phyloP scores from a whole-genome alignment of 306 rosid species.

The Quercus bicolor region DNA sequence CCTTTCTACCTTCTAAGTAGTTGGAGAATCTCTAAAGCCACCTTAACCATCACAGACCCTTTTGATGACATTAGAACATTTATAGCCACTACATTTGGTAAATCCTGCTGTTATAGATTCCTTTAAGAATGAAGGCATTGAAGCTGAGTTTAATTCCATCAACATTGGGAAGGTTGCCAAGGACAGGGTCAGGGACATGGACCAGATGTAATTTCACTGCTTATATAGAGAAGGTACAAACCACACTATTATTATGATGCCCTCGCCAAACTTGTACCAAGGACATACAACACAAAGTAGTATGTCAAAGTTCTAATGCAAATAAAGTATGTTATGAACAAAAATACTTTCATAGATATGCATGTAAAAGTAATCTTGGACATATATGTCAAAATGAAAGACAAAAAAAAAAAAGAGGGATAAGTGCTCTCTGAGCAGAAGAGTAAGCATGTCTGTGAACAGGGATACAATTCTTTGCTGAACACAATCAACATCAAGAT shows the following conservation, averaged over 20 bases:
- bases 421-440: background rate
- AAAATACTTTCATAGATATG: background rate
- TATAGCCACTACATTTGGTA: too few species aligned
- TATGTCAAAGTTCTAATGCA: background rate
- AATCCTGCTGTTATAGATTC: background rate
- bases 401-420: background rate
- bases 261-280: background rate
- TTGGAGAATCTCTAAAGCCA: background rate
- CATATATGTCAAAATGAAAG: background rate
- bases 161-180: background rate
- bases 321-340: background rate
- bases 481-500: slow-evolving; percentile 13
- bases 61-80: too few species aligned
- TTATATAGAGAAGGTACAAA: background rate
- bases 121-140: background rate
- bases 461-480: background rate
- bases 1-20: background rate
- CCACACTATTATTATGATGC: background rate
- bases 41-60: background rate
- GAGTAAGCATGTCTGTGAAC: background rate
- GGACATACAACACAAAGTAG: background rate
- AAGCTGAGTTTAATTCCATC: background rate
- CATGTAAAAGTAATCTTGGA: background rate
- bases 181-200: background rate
- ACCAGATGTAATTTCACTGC: background rate